These are phyloP conservation scores for Leavenworthia alabamica DNA, from an alignment of 345 rosid species.

Conservation along the genomic window DNA sequence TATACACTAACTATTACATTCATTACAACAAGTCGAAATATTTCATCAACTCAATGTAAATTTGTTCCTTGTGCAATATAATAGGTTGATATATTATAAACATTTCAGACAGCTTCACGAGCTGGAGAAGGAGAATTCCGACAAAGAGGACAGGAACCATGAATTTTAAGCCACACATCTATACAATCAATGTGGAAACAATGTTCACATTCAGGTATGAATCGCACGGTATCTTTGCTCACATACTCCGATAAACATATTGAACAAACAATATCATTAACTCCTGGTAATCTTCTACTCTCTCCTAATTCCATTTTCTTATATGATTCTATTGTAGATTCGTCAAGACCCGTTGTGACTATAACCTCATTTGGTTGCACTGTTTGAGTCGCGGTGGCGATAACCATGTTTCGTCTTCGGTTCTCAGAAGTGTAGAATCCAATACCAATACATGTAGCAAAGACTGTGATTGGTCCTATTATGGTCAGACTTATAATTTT, in stretches of 20 bases:
- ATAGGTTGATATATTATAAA: neutral
- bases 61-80: too few relatives aligned
- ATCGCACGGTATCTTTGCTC: conserved; percentile 46
- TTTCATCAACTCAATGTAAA: too few relatives aligned
- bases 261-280: conserved; percentile 42
- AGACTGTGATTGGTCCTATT: conserved; percentile 35
- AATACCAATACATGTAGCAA: conserved; percentile 32
- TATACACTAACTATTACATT: too few relatives aligned
- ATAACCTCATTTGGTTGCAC: conserved; percentile 19
- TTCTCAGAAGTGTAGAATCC: conserved; percentile 28
- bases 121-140: conserved; percentile 46
- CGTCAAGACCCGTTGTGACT: conserved; percentile 46
- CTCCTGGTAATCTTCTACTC: conserved; percentile 54
- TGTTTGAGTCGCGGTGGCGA: conserved; percentile 5
- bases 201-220: conserved; percentile 63
- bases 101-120: conserved; percentile 7
- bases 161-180: conserved; percentile 62
- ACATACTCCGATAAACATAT: conserved; percentile 61
- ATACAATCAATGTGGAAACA: conserved; percentile 69
- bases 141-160: conserved; percentile 61
- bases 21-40: too few relatives aligned
- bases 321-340: conserved; percentile 57
- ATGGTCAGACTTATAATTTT: conserved; percentile 40
- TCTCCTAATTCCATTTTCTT: conserved; percentile 60
- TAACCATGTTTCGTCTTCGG: neutral